Evolutionary conservation across 345 rosid genomes (phyloP).

Genomic region (Eutrema japonicum): DNA sequence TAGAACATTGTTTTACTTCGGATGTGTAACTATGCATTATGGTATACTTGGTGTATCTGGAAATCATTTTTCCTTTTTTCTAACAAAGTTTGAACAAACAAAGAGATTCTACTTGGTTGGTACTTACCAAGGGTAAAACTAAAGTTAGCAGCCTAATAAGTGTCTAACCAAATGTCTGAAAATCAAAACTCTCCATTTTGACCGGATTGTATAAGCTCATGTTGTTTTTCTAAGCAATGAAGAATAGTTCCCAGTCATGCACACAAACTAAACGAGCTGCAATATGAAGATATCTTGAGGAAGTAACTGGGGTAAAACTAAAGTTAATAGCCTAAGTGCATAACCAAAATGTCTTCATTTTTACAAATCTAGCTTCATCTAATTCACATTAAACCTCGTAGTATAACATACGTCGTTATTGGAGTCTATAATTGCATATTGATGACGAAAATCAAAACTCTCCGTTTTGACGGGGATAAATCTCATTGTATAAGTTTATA

Average conservation of each 20-base stretch:
- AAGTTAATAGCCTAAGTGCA: too few species aligned
- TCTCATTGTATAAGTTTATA: too few species aligned
- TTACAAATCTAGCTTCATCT: not conserved
- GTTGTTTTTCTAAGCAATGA: too few species aligned
- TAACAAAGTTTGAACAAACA: not conserved
- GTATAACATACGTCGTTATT: not conserved
- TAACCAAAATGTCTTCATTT: not conserved
- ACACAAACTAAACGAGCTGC: constrained; percentile 28
- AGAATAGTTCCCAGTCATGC: constrained; percentile 6
- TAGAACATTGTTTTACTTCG: too few species aligned
- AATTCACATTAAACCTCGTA: too few species aligned
- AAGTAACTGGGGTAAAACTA: too few species aligned
- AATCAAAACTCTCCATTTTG: too few species aligned
- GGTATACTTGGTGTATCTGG: too few species aligned
- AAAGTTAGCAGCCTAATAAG: not conserved
- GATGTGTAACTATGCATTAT: too few species aligned
- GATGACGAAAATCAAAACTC: too few species aligned
- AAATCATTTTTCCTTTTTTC: not conserved
- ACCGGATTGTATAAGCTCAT: too few species aligned
- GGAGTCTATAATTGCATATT: not conserved
- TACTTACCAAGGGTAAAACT: not conserved
- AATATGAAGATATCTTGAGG: not conserved
- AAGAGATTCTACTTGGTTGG: not conserved
- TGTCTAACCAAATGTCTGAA: not conserved
- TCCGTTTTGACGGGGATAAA: too few species aligned